A percentile compares a stretch with the other conserved stretches of the same genome.
These are phyloP conservation scores for Rubus parviflorus DNA, from an alignment of 306 rosid genomes.

Conservation along the genomic window DNA sequence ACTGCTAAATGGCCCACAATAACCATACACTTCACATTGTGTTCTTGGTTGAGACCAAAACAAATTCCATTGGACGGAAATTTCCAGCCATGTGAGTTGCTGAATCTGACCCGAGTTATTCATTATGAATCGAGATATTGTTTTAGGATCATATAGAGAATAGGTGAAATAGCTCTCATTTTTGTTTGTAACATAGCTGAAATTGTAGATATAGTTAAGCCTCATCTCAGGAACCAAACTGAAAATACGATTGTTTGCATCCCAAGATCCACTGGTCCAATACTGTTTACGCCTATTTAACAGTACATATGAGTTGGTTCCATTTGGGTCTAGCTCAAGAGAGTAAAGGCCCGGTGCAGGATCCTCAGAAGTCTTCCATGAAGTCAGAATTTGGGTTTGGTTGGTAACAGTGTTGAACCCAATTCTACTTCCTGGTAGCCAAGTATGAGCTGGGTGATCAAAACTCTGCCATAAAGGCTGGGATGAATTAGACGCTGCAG, in stretches of 20 bases:
- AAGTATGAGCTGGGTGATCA: slow-evolving; percentile 41
- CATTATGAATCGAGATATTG: slow-evolving; percentile 26
- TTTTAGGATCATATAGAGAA: slow-evolving; percentile 18
- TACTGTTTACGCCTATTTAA: slow-evolving; percentile 43
- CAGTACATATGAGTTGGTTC: slow-evolving; percentile 26
- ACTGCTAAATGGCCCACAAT: slow-evolving; percentile 42
- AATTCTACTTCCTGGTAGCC: slow-evolving; percentile 31
- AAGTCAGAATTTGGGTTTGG: slow-evolving; percentile 41
- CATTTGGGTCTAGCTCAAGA: slow-evolving; percentile 34
- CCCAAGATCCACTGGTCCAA: slow-evolving; percentile 53
- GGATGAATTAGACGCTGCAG: not conserved
- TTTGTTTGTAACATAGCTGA: slow-evolving; percentile 34
- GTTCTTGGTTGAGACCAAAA: slow-evolving; percentile 45
- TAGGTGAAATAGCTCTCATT: slow-evolving; percentile 55
- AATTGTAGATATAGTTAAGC: slow-evolving; percentile 36
- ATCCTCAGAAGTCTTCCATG: slow-evolving; percentile 47
- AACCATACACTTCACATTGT: slow-evolving; percentile 50
- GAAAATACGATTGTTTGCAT: slow-evolving; percentile 32
- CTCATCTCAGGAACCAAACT: slow-evolving; percentile 50
- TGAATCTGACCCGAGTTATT: slow-evolving; percentile 22
- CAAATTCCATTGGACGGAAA: slow-evolving; percentile 29
- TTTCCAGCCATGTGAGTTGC: not conserved
- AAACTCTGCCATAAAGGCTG: slow-evolving; percentile 40
- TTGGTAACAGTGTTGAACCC: slow-evolving; percentile 31
- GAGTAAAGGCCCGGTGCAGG: slow-evolving; percentile 51